Base-by-base conservation (phyloP, 208 protist genomes). In the Leishmania gerbilli region DNA sequence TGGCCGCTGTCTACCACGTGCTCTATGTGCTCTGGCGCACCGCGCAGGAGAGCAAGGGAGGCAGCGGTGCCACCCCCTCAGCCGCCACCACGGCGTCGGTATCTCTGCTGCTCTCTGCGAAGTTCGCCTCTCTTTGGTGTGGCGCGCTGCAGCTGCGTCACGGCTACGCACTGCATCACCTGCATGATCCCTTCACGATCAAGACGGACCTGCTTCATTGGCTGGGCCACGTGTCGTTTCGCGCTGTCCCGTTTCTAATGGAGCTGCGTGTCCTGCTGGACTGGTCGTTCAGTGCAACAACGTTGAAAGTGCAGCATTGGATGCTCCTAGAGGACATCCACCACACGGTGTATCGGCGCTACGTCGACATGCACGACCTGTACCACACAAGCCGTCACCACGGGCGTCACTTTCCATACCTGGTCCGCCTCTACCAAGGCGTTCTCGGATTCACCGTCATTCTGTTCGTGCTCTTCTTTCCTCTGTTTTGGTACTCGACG, bases 241-340 rank as follows among this genome's bases (percentile, higher is more conserved):
- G 92, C 77, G 71, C 77, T 62, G 87, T 95, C 60, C 94, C 94
- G 37, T 97, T 96, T 55, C 78, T 96, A 4, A 82, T 95, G 83
- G 94, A 97, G 88, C 74, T 95, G 72, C 86, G 90, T 40, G 82
- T 93, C 17, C 82, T 96, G 42, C 88, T 97, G 0, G 94, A 97
- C 71, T 97, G 94, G 94, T 86, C 89, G 2, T 92, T 87, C 76
- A 90, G 88, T 45, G 58, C 76, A 9, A 97, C 94, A 13, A 79
- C 89, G 62, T 76, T 97, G 47, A 91, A 92, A 82, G 79, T 94
- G 56, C 87, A 93, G 77, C 84, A 96, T 60, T 97, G 93, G 91
- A 86, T 95, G 85, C 87, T 94, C 11, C 78, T 97, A 17, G 94
- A 97, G 80, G 94, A 95, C 81, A 81, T 95, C 34, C 88, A 93